Evolutionary conservation across 352 stramenopile species (phyloP).

Genomic region (Thalassiosira livingstoniorum): DNA sequence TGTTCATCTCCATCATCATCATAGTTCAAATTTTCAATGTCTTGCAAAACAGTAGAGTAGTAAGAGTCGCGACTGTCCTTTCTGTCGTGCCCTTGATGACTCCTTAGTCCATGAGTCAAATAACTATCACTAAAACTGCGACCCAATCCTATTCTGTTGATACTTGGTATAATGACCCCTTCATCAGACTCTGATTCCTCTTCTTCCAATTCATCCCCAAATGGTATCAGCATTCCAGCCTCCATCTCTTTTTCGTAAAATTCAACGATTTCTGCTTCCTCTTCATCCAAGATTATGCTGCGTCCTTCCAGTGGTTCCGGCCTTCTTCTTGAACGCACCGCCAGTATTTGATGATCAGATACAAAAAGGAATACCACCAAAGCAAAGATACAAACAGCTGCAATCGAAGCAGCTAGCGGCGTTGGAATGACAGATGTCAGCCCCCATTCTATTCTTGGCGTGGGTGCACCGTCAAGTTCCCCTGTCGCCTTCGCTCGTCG

Average conservation of each 20-base stretch:
- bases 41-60: slow-evolving; percentile 51
- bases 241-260: slow-evolving; percentile 67
- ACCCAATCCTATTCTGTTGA: background rate
- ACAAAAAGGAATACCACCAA: slow-evolving; percentile 38
- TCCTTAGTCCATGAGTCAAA: background rate
- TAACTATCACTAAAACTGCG: background rate
- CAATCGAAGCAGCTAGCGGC: slow-evolving; percentile 7
- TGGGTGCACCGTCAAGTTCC: background rate
- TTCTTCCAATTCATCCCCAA: background rate
- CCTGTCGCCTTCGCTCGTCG: background rate
- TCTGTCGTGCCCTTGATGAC: background rate
- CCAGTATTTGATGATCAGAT: slow-evolving; percentile 1
- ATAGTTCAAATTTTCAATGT: slow-evolving; percentile 37
- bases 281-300: slow-evolving; percentile 45
- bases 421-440: no score
- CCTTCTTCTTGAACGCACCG: background rate
- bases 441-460: background rate
- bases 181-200: background rate
- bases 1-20: slow-evolving; percentile 8
- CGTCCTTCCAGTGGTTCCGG: background rate
- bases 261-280: slow-evolving; percentile 61
- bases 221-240: slow-evolving; percentile 26
- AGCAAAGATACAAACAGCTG: slow-evolving; percentile 21
- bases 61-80: slow-evolving; percentile 38
- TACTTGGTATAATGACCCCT: background rate